Percentiles rank a stretch among this genome's conserved stretches.
Evolutionary conservation across 2,329 filamentous ascomycete species (phyloP).

Genomic region (Neonectria hederae): DNA sequence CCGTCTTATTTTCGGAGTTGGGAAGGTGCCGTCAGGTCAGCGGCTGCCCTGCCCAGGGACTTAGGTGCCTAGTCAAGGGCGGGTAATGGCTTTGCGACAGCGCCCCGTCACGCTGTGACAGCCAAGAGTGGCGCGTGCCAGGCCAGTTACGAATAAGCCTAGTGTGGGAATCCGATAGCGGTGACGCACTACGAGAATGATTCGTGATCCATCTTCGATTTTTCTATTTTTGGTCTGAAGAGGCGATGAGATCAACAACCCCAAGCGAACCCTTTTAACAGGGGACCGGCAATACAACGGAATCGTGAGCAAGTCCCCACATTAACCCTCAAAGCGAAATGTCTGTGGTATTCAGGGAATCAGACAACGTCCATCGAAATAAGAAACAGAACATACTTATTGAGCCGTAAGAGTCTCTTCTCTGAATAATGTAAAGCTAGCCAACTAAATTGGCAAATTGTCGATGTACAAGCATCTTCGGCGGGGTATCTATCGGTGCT

Average conservation of each 20-base stretch:
- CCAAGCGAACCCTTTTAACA: not conserved
- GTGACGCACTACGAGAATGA: not conserved
- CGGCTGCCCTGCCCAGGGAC: not conserved
- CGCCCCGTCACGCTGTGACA: not conserved
- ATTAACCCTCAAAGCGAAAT: constrained; percentile 1
- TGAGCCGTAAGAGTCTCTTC: not conserved
- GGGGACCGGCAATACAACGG: not conserved
- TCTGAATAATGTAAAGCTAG: not conserved
- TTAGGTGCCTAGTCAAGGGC: constrained; percentile 10
- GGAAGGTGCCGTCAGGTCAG: constrained; percentile 11
- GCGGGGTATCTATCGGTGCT: constrained; percentile 22
- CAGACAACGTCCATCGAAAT: not conserved
- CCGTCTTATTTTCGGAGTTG: constrained; percentile 33
- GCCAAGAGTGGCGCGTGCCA: constrained; percentile 20
- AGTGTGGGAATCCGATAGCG: not conserved
- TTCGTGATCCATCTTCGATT: constrained; percentile 2
- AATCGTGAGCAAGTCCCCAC: constrained; percentile 6
- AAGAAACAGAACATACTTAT: not conserved
- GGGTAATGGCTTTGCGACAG: constrained; percentile 32
- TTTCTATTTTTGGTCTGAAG: constrained; percentile 4
- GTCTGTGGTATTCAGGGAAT: not conserved
- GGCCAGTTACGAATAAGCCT: constrained; percentile 16
- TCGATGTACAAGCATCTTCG: constrained; percentile 3
- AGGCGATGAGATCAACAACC: constrained; percentile 2
- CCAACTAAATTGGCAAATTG: not conserved